Base-by-base conservation (phyloP, 495 filamentous ascomycete species). In the Aspergillus biplanus region DNA sequence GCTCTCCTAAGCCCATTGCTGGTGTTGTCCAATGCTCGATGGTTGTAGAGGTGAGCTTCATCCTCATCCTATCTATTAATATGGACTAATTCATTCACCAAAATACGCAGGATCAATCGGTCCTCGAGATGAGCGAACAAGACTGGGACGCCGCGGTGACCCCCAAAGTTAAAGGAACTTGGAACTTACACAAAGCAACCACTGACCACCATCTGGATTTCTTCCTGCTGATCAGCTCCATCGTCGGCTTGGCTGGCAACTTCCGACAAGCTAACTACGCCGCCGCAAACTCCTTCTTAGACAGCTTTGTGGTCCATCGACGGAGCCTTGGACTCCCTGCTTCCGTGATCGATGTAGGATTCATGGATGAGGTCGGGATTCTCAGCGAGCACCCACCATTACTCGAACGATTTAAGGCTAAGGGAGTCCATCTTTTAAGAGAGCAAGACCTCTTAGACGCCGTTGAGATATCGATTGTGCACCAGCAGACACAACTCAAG, bases 141-240 rank as follows among this genome's bases (percentile, higher is more conserved):
- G 71, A 80, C 21, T 82, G 79, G 74, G 65, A 64, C 0, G 63
- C 63, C 0, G 70, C 73, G 0, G 61, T 79, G 0, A 60, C 61
- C 2, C 76, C 81, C 33, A 85, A 85, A 65, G 72, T 80, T 5
- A 39, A 74, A 3, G 83, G 83, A 1, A 77, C 81, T 0, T 80
- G 74, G 77, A 82, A 88, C 69, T 80, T 90, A 34, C 85, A 90
- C 70, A 73, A 83, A 44, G 70, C 75, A 5, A 73, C 86, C 13
- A 31, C 21, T 6, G n/a, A 52, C 0, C 18, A 50, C 5, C 62
- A 70, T 1, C 71, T 83, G 5, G 82, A 83, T 64, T 86, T 86
- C 70, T 86, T 86, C 71, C 52, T 81, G 33, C 62, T 84, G 33
- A 71, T 78, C 48, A 75, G 73, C 13, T 80, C 77, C 6, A 60